phyloP scores from a whole-genome alignment of 1,139 yeast genomes.

The Kodamaea ohmeri region DNA sequence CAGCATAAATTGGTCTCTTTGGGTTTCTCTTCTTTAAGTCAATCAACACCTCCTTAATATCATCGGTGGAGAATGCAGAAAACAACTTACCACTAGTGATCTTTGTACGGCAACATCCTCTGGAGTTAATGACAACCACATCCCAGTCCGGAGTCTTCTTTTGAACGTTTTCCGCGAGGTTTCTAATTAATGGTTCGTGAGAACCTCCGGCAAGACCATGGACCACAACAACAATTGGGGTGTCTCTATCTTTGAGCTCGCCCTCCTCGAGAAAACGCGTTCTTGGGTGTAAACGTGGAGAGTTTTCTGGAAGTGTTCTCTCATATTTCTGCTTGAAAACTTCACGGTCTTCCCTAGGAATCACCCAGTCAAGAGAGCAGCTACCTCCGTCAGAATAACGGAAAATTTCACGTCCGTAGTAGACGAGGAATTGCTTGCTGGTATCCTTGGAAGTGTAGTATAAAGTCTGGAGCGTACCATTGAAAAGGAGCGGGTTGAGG shows the following conservation, averaged over 20 bases:
- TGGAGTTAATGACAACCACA: constrained; percentile 69
- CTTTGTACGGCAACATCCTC: constrained; percentile 87
- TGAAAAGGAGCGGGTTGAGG: constrained; percentile 63
- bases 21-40: constrained; percentile 60
- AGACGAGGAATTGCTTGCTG: constrained; percentile 51
- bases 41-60: constrained; percentile 58
- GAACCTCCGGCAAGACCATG: constrained; percentile 95
- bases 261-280: constrained; percentile 64
- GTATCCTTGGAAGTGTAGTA: constrained; percentile 58
- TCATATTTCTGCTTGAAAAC: constrained; percentile 48
- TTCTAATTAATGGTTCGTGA: constrained; percentile 81
- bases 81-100: constrained; percentile 73
- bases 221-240: constrained; percentile 65
- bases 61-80: constrained; percentile 73
- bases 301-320: constrained; percentile 59
- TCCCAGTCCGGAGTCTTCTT: constrained; percentile 39
- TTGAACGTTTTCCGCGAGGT: constrained; percentile 44
- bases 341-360: constrained; percentile 47
- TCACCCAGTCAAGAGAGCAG: constrained; percentile 76
- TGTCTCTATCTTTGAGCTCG: constrained; percentile 26
- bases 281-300: constrained; percentile 76
- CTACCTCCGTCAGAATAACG: constrained; percentile 61
- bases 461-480: constrained; percentile 75
- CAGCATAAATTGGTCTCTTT: constrained; percentile 66
- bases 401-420: constrained; percentile 75